Base-by-base conservation (phyloP, 1,284 basidiomycete genomes). In the Heterobasidion parviporum region DNA sequence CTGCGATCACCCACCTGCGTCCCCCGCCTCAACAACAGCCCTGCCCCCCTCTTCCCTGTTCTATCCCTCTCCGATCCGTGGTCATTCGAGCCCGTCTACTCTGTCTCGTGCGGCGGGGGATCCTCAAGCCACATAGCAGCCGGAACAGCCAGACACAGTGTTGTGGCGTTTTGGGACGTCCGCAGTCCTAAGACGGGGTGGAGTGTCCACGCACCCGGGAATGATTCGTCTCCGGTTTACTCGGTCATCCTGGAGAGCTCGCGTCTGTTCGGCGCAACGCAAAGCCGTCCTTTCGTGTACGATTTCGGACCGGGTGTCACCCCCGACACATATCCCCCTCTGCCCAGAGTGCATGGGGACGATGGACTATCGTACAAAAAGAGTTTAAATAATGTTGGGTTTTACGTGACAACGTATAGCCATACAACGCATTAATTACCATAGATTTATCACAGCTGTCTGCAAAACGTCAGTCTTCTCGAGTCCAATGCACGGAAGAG, bases 91-190 rank as follows among this genome's bases (percentile, higher is more conserved):
- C 78, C 86, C n/a, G 81, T 89, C 52, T 90, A 89, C 63, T 74
- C 81, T 47, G 74, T 90, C 46, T 78, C 85, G 0, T 80, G 76
- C 53, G 87, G 87, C 33, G 87, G 87, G 8, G 87, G 86, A 1
- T 73, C 74, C n/a, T 74, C 74, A 12, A 75, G 74, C 56, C 77
- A 85, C 62, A 74, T 91, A 49, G 81, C 83, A 6, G 88, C 86
- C 2, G 89, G 89, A 16, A 80, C 82, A 8, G 86, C 86, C 12
- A 76, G 85, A 10, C 85, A 91, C 64, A 81, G 83, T 57, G 79
- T 89, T 26, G 79, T 91, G 52, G 80, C 85, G 1, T 83, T 91
- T 60, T 91, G 86, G 84, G 89, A 91, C 66, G 74, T 88, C 33
- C 82, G 89, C 20, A 72, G 72, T 20, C 74, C 83, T 0, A 68